Percentiles rank a stretch among this genome's conserved stretches.
Evolutionary conservation across 768 basidiomycete species (phyloP).

Genomic region (Kwoniella mangroviensis): DNA sequence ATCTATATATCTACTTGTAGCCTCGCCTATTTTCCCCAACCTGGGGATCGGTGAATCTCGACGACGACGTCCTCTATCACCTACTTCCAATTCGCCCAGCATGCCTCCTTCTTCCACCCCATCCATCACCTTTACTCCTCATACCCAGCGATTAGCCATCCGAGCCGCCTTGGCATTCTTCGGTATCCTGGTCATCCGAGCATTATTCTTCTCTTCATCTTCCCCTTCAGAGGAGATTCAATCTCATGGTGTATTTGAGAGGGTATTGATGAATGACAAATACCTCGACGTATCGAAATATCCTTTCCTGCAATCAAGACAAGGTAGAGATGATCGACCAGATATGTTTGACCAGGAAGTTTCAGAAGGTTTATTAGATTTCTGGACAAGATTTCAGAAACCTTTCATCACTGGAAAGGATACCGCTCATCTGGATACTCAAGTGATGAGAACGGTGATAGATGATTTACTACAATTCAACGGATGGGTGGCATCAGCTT

Average conservation of each 20-base stretch:
- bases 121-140: constrained; percentile 25
- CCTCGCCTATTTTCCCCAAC: constrained; percentile 27
- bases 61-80: constrained; percentile 22
- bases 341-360: constrained; percentile 81
- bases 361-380: constrained; percentile 77
- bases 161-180: constrained; percentile 46
- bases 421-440: constrained; percentile 85
- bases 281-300: constrained; percentile 85
- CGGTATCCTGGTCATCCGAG: constrained; percentile 45
- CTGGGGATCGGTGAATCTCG: constrained; percentile 29
- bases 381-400: constrained; percentile 88
- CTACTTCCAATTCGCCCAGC: constrained; percentile 15
- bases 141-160: constrained; percentile 48
- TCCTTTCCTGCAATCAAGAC: constrained; percentile 82
- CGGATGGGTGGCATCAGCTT: constrained; percentile 96
- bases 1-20: neutral
- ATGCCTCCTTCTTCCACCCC: constrained; percentile 28
- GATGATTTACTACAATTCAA: constrained; percentile 94
- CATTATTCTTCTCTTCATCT: constrained; percentile 50
- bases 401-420: constrained; percentile 85
- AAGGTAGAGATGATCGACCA: constrained; percentile 78
- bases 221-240: constrained; percentile 61
- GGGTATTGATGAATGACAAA: constrained; percentile 70
- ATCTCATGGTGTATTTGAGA: constrained; percentile 69
- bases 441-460: constrained; percentile 83